Conservation (phyloP, 805 yeast genomes). For the Wickerhamiella spandovensis region DNA sequence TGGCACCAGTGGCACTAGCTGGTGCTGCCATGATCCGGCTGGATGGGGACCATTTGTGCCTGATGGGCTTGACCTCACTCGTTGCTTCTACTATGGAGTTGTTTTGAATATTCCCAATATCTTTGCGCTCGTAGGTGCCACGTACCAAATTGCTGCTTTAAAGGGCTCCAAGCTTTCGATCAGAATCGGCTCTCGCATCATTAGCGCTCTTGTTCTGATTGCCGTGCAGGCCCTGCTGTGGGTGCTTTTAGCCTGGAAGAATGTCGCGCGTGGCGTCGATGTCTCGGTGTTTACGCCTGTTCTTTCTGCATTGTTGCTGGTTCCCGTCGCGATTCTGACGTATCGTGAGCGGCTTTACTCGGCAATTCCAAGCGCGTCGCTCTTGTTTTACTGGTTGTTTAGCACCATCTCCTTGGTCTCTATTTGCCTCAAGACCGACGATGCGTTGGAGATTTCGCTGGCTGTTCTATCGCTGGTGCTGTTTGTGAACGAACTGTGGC, state of each 20-base stretch:
- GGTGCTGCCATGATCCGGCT: constrained; percentile 6
- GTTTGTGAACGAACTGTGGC: constrained; percentile 33
- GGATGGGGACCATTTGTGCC: constrained; percentile 11
- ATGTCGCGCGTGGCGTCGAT: constrained; percentile 20
- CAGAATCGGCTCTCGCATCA: not conserved
- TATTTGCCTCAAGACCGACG: constrained; percentile 9
- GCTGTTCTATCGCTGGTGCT: constrained; percentile 29
- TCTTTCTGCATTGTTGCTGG: constrained; percentile 30
- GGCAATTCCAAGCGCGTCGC: constrained; percentile 48
- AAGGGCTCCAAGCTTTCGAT: constrained; percentile 16
- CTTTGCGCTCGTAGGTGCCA: constrained; percentile 21
- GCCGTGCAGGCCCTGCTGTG: constrained; percentile 12
- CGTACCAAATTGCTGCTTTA: constrained; percentile 18
- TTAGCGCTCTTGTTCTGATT: constrained; percentile 9
- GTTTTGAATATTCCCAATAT: constrained; percentile 21
- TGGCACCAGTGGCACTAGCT: not conserved
- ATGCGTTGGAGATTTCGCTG: constrained; percentile 20
- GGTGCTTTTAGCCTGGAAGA: constrained; percentile 9
- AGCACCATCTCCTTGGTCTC: constrained; percentile 26
- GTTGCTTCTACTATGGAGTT: constrained; percentile 29
- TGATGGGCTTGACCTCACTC: constrained; percentile 20
- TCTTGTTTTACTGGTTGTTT: constrained; percentile 67
- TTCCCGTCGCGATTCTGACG: constrained; percentile 44
- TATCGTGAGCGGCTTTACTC: constrained; percentile 60
- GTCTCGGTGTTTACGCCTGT: constrained; percentile 28